Evolutionary conservation across 768 basidiomycete species (phyloP), one percentile per base, ranked within the genome.

Genomic region (Lactarius sanguifluus): DNA sequence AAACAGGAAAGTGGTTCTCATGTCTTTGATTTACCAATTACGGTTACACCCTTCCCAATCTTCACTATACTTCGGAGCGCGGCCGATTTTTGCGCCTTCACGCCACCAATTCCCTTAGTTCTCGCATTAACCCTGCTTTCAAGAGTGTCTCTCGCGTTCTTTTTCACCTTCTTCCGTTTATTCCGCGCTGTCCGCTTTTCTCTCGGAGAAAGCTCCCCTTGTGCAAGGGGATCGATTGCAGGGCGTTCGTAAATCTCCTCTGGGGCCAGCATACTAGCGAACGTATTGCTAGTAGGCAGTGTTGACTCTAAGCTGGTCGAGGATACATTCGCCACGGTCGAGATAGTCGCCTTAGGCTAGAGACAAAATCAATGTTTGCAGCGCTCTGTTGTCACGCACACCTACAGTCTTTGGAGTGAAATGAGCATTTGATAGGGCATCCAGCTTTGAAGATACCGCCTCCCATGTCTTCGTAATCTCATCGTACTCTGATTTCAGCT

Each of bases 351-450:
- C 76, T 93, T 96, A 32, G 96, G 94, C 96, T 98, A 68, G 20
- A 57, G 23, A 65, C 8, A 61, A 56, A 40, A 12, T 47, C 30
- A 71, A 34, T 74, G 67, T 16, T 34, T 45, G 62, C 23, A 56
- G 70, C 5, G 28, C 45, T 58, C 40, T 65, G 15, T 69, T 61
- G 30, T 28, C 23, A 43, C 6, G 57, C 32, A 13, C 23, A 16
- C 87, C 62, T 68, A 96, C 96, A 75, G 88, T 87, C 76, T 98
- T 98, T 1, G 96, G 97, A 18, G 92, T 90, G 75, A 94, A 98
- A 76, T 98, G 93, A 2, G 95, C 88, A 74, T 98, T 98, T 75
- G 91, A 92, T 41, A 98, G 79, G 23, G 96, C 94, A 77, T 98
- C 97, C 41, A 98, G 80, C 74, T 96, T 97, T 55, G 83, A 80